Evolutionary conservation across 495 filamentous ascomycete species (phyloP).

Genomic region (Monascus purpureus): DNA sequence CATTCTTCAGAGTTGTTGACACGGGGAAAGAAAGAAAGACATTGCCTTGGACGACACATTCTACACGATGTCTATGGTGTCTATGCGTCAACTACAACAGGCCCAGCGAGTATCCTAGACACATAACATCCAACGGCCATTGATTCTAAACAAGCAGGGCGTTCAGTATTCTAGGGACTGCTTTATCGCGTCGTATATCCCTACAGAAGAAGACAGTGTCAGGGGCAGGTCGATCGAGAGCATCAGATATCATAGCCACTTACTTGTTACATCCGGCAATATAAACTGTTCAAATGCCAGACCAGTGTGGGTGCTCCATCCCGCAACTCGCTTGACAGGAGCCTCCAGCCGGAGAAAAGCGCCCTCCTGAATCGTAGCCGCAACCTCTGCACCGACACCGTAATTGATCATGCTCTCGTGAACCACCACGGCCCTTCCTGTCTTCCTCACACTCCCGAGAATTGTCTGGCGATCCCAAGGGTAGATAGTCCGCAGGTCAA

Average conservation of each 20-base stretch:
- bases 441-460: slow-evolving; percentile 74
- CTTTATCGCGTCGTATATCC: slow-evolving; percentile 54
- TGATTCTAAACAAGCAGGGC: no score
- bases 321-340: slow-evolving; percentile 81
- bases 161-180: slow-evolving; percentile 41
- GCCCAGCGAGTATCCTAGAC: no score
- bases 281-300: slow-evolving; percentile 77
- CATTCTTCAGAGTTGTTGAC: no score
- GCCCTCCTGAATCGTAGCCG: slow-evolving; percentile 79
- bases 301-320: slow-evolving; percentile 80
- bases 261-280: slow-evolving; percentile 80
- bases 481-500: slow-evolving; percentile 84
- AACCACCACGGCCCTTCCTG: slow-evolving; percentile 79
- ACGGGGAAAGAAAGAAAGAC: no score
- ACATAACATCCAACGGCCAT: no score
- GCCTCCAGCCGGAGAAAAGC: slow-evolving; percentile 83
- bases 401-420: slow-evolving; percentile 96
- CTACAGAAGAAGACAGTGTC: slow-evolving; percentile 15
- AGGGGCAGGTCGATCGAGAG: no score
- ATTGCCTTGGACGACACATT: no score
- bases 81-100: no score
- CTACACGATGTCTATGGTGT: no score
- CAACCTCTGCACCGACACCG: slow-evolving; percentile 85
- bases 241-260: no score
- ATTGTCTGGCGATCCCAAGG: slow-evolving; percentile 89